phyloP scores from a whole-genome alignment of 345 rosid genomes.

The Ailanthus altissimus region DNA sequence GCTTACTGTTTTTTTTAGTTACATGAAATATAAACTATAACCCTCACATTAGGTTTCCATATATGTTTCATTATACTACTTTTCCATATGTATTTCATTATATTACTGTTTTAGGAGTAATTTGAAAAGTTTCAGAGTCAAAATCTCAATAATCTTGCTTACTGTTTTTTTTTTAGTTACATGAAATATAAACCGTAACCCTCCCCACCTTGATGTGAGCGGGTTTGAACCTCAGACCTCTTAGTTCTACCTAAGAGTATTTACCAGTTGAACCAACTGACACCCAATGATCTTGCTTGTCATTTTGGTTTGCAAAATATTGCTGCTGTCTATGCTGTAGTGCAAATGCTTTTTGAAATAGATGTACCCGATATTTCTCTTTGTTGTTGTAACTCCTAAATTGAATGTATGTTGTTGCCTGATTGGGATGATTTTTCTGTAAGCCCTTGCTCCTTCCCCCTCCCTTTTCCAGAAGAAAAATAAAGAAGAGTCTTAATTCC shows the following conservation, averaged over 20 bases:
- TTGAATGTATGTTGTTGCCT: conserved; percentile 7
- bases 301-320: conserved; percentile 2
- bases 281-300: neutral
- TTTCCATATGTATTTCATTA: too few species aligned
- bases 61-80: too few species aligned
- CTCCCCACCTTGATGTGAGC: too few species aligned
- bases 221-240: too few species aligned
- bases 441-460: neutral
- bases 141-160: conserved; percentile 4
- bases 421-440: neutral
- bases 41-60: too few species aligned
- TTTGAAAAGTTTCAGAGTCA: neutral
- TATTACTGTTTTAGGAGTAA: neutral
- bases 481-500: neutral
- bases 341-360: neutral
- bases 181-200: too few species aligned
- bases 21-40: too few species aligned
- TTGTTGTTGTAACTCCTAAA: neutral
- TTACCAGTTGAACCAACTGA: too few species aligned
- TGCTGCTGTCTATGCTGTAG: neutral
- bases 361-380: neutral
- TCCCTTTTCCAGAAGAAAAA: neutral
- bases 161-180: too few species aligned
- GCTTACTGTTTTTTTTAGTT: neutral
- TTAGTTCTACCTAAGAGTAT: too few species aligned